Evolutionary conservation across 2,329 filamentous ascomycete genomes (phyloP), one percentile per base, ranked within the genome.

Genomic region (Microdochium paspali): DNA sequence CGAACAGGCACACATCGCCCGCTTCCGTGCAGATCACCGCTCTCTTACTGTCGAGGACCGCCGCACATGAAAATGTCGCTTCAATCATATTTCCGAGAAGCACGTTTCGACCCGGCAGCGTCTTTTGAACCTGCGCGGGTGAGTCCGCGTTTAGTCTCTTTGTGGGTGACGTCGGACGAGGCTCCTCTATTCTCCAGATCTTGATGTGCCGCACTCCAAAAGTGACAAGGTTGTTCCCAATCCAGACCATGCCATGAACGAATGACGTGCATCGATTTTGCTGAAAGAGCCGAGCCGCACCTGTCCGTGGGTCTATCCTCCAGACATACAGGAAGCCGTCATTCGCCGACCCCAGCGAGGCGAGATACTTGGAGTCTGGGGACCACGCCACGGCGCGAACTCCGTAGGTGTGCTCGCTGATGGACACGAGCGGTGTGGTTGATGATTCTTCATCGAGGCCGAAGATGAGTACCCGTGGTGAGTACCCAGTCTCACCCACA

Each of bases 261-360:
- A 82, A 82, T 18, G 87, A 90, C 6, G 90, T 97, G 66, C 93
- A 97, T 62, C 93, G 88, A 66, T 97, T 82, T 57, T 97, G 73
- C 78, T 95, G 62, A 75, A 91, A 77, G 28, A 97, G 71, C 56
- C 76, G 89, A 2, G 90, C 84, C 20, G 84, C 77, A 18, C 90
- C 91, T 10, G 81, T 93, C 44, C 82, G 85, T n/a, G 84, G 69
- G 58, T 94, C 90, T 54, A 96, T 79, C 55, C 76, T 81, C 90
- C 91, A 97, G 24, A 97, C 76, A 62, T 91, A 95, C 20, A 98
- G 73, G 61, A 94, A 97, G 1, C 91, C 91, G 66, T 98, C 93
- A 61, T 96, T 96, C 47, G 86, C 79, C 18, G 85, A 80, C 24
- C 93, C 93, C 12, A 98, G 74, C 20, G 90, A 95, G 2, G 93